A percentile compares a stretch with the other conserved stretches of the same genome.
Conservation (phyloP, 495 filamentous ascomycete genomes). For the Pseudotulostoma volvatum region DNA sequence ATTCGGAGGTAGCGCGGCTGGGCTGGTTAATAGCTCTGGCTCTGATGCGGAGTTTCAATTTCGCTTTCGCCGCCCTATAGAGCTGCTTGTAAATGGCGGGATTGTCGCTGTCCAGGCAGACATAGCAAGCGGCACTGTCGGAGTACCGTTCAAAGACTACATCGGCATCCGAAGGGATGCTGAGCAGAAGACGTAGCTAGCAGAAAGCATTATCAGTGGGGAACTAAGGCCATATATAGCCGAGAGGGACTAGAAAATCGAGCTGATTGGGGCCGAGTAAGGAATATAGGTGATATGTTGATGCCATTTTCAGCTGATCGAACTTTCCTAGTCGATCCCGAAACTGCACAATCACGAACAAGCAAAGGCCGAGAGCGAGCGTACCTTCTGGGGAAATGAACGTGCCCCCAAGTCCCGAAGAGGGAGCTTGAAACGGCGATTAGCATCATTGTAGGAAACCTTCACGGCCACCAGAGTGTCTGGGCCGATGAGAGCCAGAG, state of each 20-base stretch:
- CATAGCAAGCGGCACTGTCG: constrained; percentile 71
- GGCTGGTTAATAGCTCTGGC: no score
- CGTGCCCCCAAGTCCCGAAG: constrained; percentile 66
- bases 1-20: constrained; percentile 5
- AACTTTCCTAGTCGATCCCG: no score
- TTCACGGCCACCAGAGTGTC: constrained; percentile 79
- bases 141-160: constrained; percentile 88
- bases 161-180: constrained; percentile 47
- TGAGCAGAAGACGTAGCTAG: constrained; percentile 62
- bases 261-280: constrained; percentile 13
- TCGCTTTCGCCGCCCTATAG: constrained; percentile 91
- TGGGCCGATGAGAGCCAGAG: no score
- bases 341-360: no score
- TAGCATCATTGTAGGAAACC: constrained; percentile 53
- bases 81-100: constrained; percentile 86
- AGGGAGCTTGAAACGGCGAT: constrained; percentile 76
- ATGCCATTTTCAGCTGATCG: no score
- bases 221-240: no score
- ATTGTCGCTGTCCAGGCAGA: constrained; percentile 64
- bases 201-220: constrained; percentile 8
- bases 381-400: constrained; percentile 71
- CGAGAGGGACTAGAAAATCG: constrained; percentile 1
- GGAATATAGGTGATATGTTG: no score
- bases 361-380: no score
- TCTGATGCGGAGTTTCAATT: constrained; percentile 87